Evolutionary conservation across 139 green algal genomes (phyloP).

Genomic region (Chlamydomonas eustigma): DNA sequence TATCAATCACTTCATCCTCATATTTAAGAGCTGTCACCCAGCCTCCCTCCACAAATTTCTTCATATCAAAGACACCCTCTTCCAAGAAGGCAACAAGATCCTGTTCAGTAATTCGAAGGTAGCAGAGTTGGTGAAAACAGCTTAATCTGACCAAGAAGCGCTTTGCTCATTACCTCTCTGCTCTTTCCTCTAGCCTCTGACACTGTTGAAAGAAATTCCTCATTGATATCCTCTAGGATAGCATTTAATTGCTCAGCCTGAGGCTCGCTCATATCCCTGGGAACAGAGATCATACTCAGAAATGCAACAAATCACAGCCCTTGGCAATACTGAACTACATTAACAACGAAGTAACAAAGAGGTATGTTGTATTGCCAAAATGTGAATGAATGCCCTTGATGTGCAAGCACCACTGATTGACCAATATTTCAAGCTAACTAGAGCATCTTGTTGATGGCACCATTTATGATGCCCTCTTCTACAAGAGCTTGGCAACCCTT

Average conservation of each 20-base stretch:
- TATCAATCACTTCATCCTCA: conserved; percentile 78
- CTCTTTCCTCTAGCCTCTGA: conserved; percentile 62
- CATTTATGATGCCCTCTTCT: no score
- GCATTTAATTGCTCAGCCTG: conserved; percentile 82
- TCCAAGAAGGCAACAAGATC: conserved; percentile 61
- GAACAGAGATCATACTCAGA: neutral
- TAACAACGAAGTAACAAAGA: no score
- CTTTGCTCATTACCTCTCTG: conserved; percentile 22
- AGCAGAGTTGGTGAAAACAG: no score
- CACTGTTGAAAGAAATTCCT: conserved; percentile 60
- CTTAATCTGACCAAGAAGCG: neutral
- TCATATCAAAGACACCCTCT: conserved; percentile 69
- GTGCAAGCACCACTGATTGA: no score
- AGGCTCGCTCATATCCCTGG: conserved; percentile 12
- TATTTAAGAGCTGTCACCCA: conserved; percentile 71
- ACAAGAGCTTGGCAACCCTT: no score
- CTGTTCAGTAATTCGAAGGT: no score
- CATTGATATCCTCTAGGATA: conserved; percentile 85
- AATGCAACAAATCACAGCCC: neutral
- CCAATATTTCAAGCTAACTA: no score
- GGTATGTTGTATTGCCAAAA: no score
- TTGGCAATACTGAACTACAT: no score
- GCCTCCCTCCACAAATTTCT: conserved; percentile 26
- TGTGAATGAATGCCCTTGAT: no score
- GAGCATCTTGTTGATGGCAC: no score